A percentile compares a stretch with the other conserved stretches of the same genome.
Conservation (phyloP, 768 basidiomycete species). For the Hebeloma cylindrosporum region DNA sequence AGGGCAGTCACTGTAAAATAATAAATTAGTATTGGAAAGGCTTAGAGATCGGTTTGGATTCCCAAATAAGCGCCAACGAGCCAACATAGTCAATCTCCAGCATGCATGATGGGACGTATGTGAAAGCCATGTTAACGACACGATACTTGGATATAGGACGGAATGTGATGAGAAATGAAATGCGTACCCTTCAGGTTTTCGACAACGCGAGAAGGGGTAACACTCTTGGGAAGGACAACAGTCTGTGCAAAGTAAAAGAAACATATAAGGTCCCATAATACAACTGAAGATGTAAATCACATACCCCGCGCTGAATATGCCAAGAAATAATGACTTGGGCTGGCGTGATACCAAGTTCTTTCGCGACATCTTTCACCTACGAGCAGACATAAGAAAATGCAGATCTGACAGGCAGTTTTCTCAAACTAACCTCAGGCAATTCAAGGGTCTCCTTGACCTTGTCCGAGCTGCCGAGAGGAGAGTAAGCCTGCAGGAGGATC, state of each 20-base stretch:
- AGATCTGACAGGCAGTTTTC: background rate
- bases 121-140: too few species aligned
- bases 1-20: conserved; percentile 1
- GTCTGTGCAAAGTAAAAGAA: conserved; percentile 41
- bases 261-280: background rate
- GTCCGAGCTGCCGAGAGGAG: conserved; percentile 65
- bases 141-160: too few species aligned
- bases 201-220: conserved; percentile 62
- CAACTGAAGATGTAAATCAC: conserved; percentile 30
- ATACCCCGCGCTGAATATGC: conserved; percentile 74
- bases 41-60: too few species aligned
- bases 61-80: too few species aligned
- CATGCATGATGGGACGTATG: too few species aligned
- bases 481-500: conserved; percentile 73
- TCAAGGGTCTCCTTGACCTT: conserved; percentile 57
- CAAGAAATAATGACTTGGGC: conserved; percentile 76
- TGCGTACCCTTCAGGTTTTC: conserved; percentile 69
- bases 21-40: too few species aligned
- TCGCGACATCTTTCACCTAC: conserved; percentile 57
- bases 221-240: conserved; percentile 76
- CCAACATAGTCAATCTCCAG: too few species aligned
- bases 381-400: conserved; percentile 1
- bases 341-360: conserved; percentile 66
- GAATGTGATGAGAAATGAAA: too few species aligned
- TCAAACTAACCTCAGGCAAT: conserved; percentile 53